Conservation (phyloP, 805 yeast genomes). For the Metschnikowia colocasiae region DNA sequence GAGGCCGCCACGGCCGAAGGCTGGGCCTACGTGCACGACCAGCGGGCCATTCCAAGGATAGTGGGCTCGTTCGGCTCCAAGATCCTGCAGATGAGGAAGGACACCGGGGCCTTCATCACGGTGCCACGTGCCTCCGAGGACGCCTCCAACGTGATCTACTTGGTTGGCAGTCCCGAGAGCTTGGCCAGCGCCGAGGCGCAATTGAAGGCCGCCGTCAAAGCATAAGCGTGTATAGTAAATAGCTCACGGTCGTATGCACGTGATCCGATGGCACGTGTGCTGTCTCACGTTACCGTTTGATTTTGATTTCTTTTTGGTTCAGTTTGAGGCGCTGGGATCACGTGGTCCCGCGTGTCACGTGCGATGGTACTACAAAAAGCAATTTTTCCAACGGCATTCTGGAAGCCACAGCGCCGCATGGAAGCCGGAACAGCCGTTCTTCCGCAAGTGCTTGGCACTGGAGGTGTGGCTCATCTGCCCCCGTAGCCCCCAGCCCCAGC, state of each 20-base stretch:
- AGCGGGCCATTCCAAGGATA: slow-evolving; percentile 54
- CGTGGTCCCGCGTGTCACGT: background rate
- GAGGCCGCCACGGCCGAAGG: slow-evolving; percentile 47
- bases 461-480: background rate
- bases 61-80: slow-evolving; percentile 77
- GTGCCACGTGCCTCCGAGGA: slow-evolving; percentile 60
- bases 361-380: slow-evolving; percentile 2
- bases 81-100: slow-evolving; percentile 56
- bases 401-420: background rate
- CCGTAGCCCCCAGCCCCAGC: too few relatives aligned
- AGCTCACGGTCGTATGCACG: background rate
- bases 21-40: slow-evolving; percentile 57
- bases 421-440: background rate
- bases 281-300: background rate
- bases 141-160: slow-evolving; percentile 49
- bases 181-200: slow-evolving; percentile 33
- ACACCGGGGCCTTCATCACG: slow-evolving; percentile 54
- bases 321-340: too few relatives aligned
- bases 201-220: slow-evolving; percentile 4
- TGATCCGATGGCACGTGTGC: background rate
- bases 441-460: background rate
- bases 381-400: background rate
- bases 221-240: background rate
- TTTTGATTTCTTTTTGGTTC: too few relatives aligned
- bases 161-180: slow-evolving; percentile 58